Base-by-base conservation (phyloP, 768 basidiomycete genomes). In the Auriscalpium vulgare region DNA sequence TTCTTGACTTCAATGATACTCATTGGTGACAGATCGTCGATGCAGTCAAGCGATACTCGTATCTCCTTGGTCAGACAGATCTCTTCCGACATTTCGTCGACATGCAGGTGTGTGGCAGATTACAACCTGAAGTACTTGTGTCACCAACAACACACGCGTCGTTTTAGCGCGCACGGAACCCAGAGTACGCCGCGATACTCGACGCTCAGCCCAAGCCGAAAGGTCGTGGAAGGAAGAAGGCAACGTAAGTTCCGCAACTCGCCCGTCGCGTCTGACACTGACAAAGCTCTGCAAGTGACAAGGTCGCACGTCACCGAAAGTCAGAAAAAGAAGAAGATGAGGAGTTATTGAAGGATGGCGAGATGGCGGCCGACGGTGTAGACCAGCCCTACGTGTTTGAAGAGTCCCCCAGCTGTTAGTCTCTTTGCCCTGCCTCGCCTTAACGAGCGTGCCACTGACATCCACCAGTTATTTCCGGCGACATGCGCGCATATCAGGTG, bases 291-390 rank as follows among this genome's bases (percentile, higher is more conserved):
- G 48, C 56, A 62, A 92, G 88, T 53, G 91, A 90, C 59, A 81
- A 84, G 50, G 84, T 69, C 50, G 80, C 87, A 29, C 87, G 95
- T 10, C 92, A 94, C 66, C 83, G 95, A 53, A 97, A 94, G 69
- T 94, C 91, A 0, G 97, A 99, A 71, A 97, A 97, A 71, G 97
- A 99, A 66, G 97, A 98, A 69, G 97, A 98, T 54, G 94, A 95
- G 60, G 95, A 99, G 71, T 65, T 99, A 65, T 71, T 98, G 44
- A 90, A 93, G 65, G 91, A 91, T 48, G 88, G 87, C 8, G 90
- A 91, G 62, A 76, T 84, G 38, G 88, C 82, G 16, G 83, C 80
- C 9, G 87, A 85, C 56, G 91, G 90, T 3, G 84, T 87, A 60
- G 93, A 97, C 63, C 88, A 94, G 58, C 90, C 95, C 0, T 91